These are phyloP conservation scores for Saccharomyces hybrid DNA, from an alignment of 1,139 yeast species.

Conservation along the genomic window DNA sequence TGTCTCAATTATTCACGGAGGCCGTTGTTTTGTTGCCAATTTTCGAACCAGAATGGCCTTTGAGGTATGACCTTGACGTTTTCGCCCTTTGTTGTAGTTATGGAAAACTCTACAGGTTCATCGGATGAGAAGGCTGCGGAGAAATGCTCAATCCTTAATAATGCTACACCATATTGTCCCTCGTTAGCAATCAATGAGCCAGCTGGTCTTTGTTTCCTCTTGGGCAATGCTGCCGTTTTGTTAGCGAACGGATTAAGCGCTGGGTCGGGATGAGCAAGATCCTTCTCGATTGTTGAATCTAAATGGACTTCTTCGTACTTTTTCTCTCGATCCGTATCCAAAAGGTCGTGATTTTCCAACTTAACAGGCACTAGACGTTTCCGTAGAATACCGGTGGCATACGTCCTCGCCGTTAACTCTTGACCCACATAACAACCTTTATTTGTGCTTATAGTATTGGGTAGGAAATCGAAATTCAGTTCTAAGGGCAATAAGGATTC, in stretches of 20 bases:
- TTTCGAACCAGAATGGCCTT: constrained; percentile 21
- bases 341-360: constrained; percentile 28
- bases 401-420: constrained; percentile 84
- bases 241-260: constrained; percentile 34
- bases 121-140: constrained; percentile 12
- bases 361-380: constrained; percentile 74
- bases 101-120: background rate
- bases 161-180: constrained; percentile 61
- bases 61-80: constrained; percentile 14
- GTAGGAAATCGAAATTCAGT: constrained; percentile 61
- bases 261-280: background rate
- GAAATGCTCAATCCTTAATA: constrained; percentile 38
- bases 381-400: constrained; percentile 71
- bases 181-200: constrained; percentile 53
- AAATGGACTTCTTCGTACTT: constrained; percentile 3
- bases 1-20: background rate
- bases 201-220: constrained; percentile 33
- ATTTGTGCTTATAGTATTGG: constrained; percentile 72
- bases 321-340: background rate
- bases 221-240: constrained; percentile 12
- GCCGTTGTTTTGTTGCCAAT: constrained; percentile 9
- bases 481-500: constrained; percentile 71
- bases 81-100: background rate
- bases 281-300: constrained; percentile 9
- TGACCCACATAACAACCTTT: constrained; percentile 98